Percentiles rank a stretch among this genome's conserved stretches.
These are phyloP conservation scores for Gremmenia infestans DNA, from an alignment of 2,329 filamentous ascomycete genomes.

Conservation along the genomic window DNA sequence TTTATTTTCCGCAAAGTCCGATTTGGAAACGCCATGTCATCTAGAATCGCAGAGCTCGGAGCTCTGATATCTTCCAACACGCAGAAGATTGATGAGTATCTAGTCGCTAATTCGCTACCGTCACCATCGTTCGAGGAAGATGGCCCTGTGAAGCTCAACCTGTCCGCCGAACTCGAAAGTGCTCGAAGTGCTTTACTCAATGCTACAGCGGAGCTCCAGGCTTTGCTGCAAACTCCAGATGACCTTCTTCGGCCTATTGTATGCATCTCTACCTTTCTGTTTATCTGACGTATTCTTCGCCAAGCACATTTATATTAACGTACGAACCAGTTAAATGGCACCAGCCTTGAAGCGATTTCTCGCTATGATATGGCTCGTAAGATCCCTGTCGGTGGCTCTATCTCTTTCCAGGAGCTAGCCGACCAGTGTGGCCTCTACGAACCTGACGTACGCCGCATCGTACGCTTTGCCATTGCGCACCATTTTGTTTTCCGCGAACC, in stretches of 20 bases:
- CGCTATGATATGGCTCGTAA: conserved; percentile 16
- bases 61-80: conserved; percentile 5
- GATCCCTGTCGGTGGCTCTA: conserved; percentile 14
- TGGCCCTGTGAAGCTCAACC: conserved; percentile 1
- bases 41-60: conserved; percentile 11
- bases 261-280: not conserved
- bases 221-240: conserved; percentile 11
- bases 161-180: conserved; percentile 4
- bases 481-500: conserved; percentile 16
- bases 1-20: too few relatives aligned
- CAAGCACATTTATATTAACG: conserved; percentile 2
- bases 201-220: conserved; percentile 18
- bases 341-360: conserved; percentile 20
- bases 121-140: conserved; percentile 11
- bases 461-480: conserved; percentile 19
- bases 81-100: conserved; percentile 5
- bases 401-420: conserved; percentile 20
- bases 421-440: conserved; percentile 8
- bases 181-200: conserved; percentile 10
- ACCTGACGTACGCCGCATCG: conserved; percentile 10
- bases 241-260: conserved; percentile 1
- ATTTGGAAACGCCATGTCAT: not conserved
- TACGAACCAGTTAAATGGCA: conserved; percentile 4
- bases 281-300: not conserved
- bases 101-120: not conserved